These are phyloP conservation scores for Cryptococcus floricola DNA, from an alignment of 1,284 basidiomycete species.

Conservation along the genomic window DNA sequence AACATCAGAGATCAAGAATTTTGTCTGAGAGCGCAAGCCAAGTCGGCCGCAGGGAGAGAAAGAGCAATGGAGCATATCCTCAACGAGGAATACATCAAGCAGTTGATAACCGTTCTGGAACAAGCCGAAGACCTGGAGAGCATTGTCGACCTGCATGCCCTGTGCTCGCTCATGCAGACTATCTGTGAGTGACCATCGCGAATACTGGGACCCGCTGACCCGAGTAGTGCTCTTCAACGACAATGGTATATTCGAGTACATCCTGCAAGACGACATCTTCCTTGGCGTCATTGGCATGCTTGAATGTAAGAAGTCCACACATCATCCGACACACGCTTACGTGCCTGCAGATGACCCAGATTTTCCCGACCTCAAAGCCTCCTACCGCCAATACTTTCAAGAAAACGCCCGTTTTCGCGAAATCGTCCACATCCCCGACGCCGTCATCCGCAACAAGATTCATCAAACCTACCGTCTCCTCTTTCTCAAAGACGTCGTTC, in stretches of 20 bases:
- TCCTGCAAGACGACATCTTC: conserved; percentile 89
- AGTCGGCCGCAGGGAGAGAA: conserved; percentile 54
- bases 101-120: conserved; percentile 75
- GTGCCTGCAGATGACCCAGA: conserved; percentile 82
- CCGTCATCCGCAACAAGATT: conserved; percentile 73
- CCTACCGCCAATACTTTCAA: conserved; percentile 87
- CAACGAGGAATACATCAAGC: conserved; percentile 75
- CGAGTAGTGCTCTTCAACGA: conserved; percentile 88
- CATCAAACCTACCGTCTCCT: conserved; percentile 94
- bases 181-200: conserved; percentile 63
- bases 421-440: conserved; percentile 75
- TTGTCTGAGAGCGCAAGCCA: conserved; percentile 41
- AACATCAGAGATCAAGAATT: conserved; percentile 46
- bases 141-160: conserved; percentile 77
- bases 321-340: background rate
- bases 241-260: conserved; percentile 89
- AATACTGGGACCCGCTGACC: background rate
- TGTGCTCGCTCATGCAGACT: conserved; percentile 91
- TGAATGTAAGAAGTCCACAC: conserved; percentile 66
- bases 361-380: conserved; percentile 90
- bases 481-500: conserved; percentile 96
- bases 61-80: conserved; percentile 73
- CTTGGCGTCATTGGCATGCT: conserved; percentile 91
- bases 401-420: conserved; percentile 78
- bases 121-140: conserved; percentile 91